Evolutionary conservation across 108 stramenopile genomes (phyloP).

Genomic region (Asterionellopsis glacialis): DNA sequence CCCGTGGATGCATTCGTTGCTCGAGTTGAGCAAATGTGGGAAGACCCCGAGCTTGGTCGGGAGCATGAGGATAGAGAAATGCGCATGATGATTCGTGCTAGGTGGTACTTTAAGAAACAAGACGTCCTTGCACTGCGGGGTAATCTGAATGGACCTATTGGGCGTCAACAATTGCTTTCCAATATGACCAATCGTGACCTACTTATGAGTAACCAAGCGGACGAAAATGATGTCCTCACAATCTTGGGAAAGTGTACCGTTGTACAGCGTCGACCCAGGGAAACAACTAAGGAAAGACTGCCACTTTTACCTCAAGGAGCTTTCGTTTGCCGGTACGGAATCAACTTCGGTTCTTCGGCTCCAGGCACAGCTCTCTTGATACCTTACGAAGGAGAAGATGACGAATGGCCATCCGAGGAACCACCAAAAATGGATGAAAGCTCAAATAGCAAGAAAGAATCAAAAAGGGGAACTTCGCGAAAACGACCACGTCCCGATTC

Average conservation of each 20-base stretch:
- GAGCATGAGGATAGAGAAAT: constrained; percentile 9
- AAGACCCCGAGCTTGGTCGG: constrained; percentile 15
- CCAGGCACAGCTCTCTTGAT: constrained; percentile 7
- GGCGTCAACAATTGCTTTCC: constrained; percentile 17
- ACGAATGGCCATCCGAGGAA: constrained; percentile 10
- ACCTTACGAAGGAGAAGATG: constrained; percentile 20
- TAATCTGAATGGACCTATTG: constrained; percentile 24
- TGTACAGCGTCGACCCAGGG: constrained; percentile 21
- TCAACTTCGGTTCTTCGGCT: constrained; percentile 18
- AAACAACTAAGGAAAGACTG: constrained; percentile 2
- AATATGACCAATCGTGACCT: constrained; percentile 44
- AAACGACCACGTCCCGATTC: not conserved
- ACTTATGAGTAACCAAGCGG: constrained; percentile 52
- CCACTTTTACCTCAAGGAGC: constrained; percentile 13
- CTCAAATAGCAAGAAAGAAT: not conserved
- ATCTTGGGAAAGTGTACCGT: constrained; percentile 49
- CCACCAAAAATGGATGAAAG: not conserved
- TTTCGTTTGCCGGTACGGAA: constrained; percentile 47
- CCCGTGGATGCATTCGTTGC: constrained; percentile 51
- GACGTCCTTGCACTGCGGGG: constrained; percentile 49
- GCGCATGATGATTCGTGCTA: constrained; percentile 18
- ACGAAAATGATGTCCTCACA: constrained; percentile 56
- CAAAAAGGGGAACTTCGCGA: constrained; percentile 5
- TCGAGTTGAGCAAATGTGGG: constrained; percentile 60
- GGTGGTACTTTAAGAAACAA: constrained; percentile 41